Conservation (phyloP, 352 stramenopile species). For the Globisporangium solare region DNA sequence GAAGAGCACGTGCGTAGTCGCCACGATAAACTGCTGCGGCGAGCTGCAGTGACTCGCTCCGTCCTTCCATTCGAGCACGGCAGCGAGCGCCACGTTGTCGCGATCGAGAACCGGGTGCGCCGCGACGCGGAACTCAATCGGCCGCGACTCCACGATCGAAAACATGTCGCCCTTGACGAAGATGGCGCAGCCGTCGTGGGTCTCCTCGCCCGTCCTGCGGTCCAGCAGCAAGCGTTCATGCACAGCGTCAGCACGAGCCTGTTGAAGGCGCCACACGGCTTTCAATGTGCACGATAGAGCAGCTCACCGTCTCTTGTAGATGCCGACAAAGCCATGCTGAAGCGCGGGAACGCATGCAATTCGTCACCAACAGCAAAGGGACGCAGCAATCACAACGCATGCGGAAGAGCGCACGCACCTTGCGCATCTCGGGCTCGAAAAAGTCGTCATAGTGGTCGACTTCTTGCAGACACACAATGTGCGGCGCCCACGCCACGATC, state of each 20-base stretch:
- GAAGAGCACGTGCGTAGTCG: conserved; percentile 72
- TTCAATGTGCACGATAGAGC: background rate
- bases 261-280: background rate
- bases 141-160: conserved; percentile 33
- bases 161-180: conserved; percentile 50
- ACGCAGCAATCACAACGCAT: background rate
- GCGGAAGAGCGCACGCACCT: conserved; percentile 9
- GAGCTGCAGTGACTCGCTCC: conserved; percentile 1
- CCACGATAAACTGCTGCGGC: conserved; percentile 38
- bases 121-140: conserved; percentile 41
- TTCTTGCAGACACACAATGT: conserved; percentile 65
- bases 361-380: background rate
- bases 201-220: conserved; percentile 47
- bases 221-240: too few species aligned
- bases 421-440: conserved; percentile 55
- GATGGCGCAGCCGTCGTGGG: conserved; percentile 61
- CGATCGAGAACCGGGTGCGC: conserved; percentile 44
- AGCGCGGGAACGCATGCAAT: background rate
- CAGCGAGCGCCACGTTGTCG: conserved; percentile 53
- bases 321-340: conserved; percentile 37
- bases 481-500: conserved; percentile 37
- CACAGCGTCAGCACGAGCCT: background rate
- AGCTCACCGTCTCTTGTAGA: conserved; percentile 53
- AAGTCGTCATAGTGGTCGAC: conserved; percentile 72
- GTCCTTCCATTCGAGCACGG: conserved; percentile 33